Evolutionary conservation across 2,329 filamentous ascomycete species (phyloP), one percentile per base, ranked within the genome.

Genomic region (Drechslerella coelobrocha): DNA sequence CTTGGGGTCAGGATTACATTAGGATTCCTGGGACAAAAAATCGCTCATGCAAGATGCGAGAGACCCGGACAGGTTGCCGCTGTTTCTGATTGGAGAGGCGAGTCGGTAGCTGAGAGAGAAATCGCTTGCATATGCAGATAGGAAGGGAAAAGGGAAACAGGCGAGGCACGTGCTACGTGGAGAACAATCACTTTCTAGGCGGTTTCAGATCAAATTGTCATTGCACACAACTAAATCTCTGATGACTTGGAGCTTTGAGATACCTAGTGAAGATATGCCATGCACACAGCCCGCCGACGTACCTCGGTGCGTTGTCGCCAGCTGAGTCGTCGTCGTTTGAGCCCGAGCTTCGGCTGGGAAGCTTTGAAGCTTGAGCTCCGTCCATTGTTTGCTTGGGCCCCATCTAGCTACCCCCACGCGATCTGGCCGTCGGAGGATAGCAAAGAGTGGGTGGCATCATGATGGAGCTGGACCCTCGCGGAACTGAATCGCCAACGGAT

Each of bases 41-140:
- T 69, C 65, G 65, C 65, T 69, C 65, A 69, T 69, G 65, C 65
- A 69, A 69, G 65, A 69, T 69, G 65, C 57, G 62, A 69, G 65
- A 68, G 63, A 57, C 56, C 52, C 65, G 65, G 65, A 47, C 65
- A 69, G 59, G 51, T 56, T 62, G 65, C 65, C 65, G 65, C 53
- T 43, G 56, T 51, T 56, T 43, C 65, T 69, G 65, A 69, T 69
- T 69, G 65, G 65, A 45, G 41, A 69, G 65, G 65, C 52, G 61
- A 48, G 57, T 62, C 57, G 65, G 65, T 61, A 69, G 65, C 65
- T 69, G 65, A 69, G 65, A 60, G 55, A 69, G 65, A 69, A 69
- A 69, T 69, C 65, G 52, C 65, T 69, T 69, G 65, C 65, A 69
- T 69, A 69, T 69, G 65, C 65, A 45, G 41, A 45, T 45, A 45